Evolutionary conservation across 2,329 filamentous ascomycete genomes (phyloP).

Genomic region (Stachybotrys chlorohalonatus): DNA sequence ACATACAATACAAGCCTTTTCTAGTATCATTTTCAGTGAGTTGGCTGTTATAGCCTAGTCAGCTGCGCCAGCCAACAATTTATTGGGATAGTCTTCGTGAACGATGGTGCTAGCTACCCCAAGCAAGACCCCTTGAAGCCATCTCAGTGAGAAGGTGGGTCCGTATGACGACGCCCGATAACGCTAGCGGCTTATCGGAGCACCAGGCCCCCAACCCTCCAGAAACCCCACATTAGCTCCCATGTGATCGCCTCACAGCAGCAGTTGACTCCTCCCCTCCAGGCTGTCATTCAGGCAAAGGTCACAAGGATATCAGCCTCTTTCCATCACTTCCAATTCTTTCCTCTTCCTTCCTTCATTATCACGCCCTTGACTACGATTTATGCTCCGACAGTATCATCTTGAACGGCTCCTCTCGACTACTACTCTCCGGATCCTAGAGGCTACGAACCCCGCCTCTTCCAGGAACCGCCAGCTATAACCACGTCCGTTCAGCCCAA

Average conservation of each 20-base stretch:
- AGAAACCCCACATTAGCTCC: background rate
- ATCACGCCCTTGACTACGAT: no score
- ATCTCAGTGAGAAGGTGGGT: background rate
- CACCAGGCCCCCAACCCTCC: background rate
- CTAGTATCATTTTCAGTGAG: no score
- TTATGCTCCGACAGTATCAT: no score
- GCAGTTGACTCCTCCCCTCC: background rate
- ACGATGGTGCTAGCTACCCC: no score
- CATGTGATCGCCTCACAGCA: background rate
- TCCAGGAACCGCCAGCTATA: background rate
- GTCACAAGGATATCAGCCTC: background rate
- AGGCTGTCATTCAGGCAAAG: background rate
- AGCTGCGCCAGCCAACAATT: no score
- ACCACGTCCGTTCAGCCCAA: background rate
- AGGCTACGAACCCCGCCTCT: background rate
- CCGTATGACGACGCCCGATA: background rate
- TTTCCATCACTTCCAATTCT: background rate
- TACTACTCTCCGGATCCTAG: no score
- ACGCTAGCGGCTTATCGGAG: background rate
- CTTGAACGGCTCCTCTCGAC: no score
- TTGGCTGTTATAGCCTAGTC: no score
- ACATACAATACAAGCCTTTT: no score
- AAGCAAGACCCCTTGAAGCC: no score
- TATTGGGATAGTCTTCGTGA: no score
- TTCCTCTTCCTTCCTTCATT: background rate